Conservation (phyloP, 2,329 filamentous ascomycete species). For the Rhytidhysteron rufulum region DNA sequence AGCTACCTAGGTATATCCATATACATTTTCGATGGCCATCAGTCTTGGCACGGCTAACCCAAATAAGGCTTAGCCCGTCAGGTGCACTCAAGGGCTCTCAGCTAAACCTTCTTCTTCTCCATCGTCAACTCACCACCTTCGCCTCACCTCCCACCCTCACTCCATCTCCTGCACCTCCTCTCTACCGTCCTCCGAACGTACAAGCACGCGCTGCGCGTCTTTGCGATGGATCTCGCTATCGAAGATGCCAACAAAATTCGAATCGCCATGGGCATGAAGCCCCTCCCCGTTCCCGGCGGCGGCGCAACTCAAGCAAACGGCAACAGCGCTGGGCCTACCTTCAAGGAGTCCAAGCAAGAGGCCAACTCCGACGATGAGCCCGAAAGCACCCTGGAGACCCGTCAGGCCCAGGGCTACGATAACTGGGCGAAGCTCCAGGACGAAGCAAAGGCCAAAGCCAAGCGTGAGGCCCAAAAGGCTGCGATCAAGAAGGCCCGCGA, state of each 20-base stretch:
- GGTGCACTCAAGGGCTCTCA: no score
- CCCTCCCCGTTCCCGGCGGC: constrained; percentile 75
- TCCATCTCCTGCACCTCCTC: background rate
- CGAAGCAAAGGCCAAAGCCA: constrained; percentile 68
- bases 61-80: no score
- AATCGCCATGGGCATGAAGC: constrained; percentile 82
- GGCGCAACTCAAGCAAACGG: constrained; percentile 27
- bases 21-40: no score
- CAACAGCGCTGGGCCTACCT: constrained; percentile 48
- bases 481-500: constrained; percentile 87
- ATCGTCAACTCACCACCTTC: background rate
- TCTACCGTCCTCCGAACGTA: constrained; percentile 15
- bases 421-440: constrained; percentile 70
- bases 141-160: background rate
- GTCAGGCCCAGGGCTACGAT: constrained; percentile 67
- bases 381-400: constrained; percentile 78
- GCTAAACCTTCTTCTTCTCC: no score
- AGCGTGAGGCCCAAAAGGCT: constrained; percentile 74
- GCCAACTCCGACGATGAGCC: constrained; percentile 61
- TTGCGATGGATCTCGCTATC: constrained; percentile 53
- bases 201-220: no score
- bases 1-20: no score
- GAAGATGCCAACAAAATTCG: constrained; percentile 94
- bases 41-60: no score
- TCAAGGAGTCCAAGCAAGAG: constrained; percentile 51